Evolutionary conservation across 2,329 filamentous ascomycete species (phyloP).

Genomic region (Cryoendolithus antarcticus): DNA sequence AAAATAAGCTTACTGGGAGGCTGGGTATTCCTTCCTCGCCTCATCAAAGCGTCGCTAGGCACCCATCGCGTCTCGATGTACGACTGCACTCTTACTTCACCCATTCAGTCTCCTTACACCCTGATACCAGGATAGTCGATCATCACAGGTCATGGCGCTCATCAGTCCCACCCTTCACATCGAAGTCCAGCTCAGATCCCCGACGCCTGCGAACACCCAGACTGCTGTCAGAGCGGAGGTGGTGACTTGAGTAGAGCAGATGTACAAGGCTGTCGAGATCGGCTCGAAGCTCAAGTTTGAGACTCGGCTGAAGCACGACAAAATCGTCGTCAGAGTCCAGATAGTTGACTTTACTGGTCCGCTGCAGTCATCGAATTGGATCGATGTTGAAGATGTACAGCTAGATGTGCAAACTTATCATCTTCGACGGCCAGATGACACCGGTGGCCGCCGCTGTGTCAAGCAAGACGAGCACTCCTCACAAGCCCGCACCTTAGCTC

Average conservation of each 20-base stretch:
- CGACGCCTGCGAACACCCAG: constrained; percentile 1
- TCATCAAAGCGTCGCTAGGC: too few relatives aligned
- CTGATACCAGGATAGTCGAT: too few relatives aligned
- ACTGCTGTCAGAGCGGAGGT: constrained; percentile 27
- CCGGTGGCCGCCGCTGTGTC: constrained; percentile 12
- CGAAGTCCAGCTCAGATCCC: constrained; percentile 22
- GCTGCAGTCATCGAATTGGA: constrained; percentile 8
- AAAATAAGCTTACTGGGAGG: too few relatives aligned
- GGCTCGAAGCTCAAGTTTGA: constrained; percentile 12
- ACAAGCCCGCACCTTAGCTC: constrained; percentile 21
- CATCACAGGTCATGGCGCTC: constrained; percentile 1
- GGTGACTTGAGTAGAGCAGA: constrained; percentile 18
- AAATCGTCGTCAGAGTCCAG: constrained; percentile 23
- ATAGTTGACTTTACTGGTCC: constrained; percentile 29
- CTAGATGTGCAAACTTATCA: constrained; percentile 33
- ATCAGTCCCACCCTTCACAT: constrained; percentile 26
- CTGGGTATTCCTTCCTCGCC: too few relatives aligned
- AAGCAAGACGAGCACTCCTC: constrained; percentile 17
- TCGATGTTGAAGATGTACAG: constrained; percentile 22
- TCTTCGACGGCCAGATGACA: constrained; percentile 20
- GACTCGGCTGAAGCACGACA: constrained; percentile 11
- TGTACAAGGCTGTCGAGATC: constrained; percentile 7
- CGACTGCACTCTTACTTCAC: too few relatives aligned
- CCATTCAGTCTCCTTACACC: too few relatives aligned
- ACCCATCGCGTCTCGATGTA: too few relatives aligned